Evolutionary conservation across 768 basidiomycete genomes (phyloP).

Genomic region (Trametes gibbosa): DNA sequence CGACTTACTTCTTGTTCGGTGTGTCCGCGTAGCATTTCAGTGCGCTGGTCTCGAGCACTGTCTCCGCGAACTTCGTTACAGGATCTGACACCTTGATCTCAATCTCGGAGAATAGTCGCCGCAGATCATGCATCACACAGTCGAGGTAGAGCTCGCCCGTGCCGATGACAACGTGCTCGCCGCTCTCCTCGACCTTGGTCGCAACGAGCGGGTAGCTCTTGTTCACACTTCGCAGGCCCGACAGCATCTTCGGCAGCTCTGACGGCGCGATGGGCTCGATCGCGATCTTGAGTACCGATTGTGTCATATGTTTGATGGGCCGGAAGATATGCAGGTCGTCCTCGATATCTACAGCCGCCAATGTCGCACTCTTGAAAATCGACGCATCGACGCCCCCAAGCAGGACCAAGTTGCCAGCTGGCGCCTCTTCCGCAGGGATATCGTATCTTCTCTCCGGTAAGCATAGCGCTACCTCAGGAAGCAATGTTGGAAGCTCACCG

Average conservation of each 20-base stretch:
- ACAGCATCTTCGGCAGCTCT: constrained; percentile 97
- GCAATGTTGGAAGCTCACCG: constrained; percentile 48
- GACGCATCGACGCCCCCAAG: constrained; percentile 92
- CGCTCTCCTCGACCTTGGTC: constrained; percentile 97
- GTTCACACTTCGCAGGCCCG: constrained; percentile 94
- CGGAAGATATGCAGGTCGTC: constrained; percentile 95
- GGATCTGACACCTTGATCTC: constrained; percentile 99
- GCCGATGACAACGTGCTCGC: constrained; percentile 95
- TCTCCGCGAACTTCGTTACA: constrained; percentile 97
- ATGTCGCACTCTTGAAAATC: constrained; percentile 92
- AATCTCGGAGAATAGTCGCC: constrained; percentile 92
- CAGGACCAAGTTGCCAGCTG: constrained; percentile 90
- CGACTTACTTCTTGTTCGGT: constrained; percentile 94
- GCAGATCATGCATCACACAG: constrained; percentile 93
- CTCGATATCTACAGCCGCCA: constrained; percentile 66
- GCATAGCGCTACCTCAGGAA: neutral
- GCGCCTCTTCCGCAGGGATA: constrained; percentile 82
- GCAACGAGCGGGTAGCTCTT: constrained; percentile 93
- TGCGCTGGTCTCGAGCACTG: constrained; percentile 95
- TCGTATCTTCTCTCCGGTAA: constrained; percentile 61
- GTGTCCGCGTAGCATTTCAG: constrained; percentile 99
- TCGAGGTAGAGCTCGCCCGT: constrained; percentile 97
- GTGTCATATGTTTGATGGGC: constrained; percentile 94
- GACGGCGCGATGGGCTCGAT: constrained; percentile 98
- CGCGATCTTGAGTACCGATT: constrained; percentile 95